These are phyloP conservation scores for Cyberlindnera mrakii DNA, from an alignment of 805 yeast species.

Conservation along the genomic window DNA sequence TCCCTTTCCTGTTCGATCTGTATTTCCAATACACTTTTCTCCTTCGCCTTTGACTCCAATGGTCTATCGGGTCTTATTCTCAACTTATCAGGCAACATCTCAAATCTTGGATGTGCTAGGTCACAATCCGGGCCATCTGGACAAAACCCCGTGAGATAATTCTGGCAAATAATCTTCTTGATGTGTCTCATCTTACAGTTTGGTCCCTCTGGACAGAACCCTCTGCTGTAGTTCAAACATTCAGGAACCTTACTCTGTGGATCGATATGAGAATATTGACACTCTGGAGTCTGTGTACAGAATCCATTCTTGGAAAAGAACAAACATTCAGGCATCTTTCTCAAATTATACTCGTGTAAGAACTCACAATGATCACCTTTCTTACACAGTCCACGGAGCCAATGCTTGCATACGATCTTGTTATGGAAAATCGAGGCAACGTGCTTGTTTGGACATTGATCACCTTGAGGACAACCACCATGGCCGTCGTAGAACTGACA, in stretches of 20 bases:
- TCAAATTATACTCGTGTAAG: conserved; percentile 86
- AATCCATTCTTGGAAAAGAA: conserved; percentile 74
- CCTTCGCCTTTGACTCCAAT: conserved; percentile 8
- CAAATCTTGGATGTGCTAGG: conserved; percentile 78
- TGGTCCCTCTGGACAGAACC: conserved; percentile 92
- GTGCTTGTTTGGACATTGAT: conserved; percentile 83
- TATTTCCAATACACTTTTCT: conserved; percentile 21
- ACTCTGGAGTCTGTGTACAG: conserved; percentile 91
- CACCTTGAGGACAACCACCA: conserved; percentile 78
- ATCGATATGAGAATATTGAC: conserved; percentile 87
- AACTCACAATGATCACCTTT: conserved; percentile 96
- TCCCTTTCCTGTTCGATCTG: conserved; percentile 23
- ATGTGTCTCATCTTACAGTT: conserved; percentile 77
- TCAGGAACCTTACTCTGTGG: conserved; percentile 85
- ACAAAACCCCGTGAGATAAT: conserved; percentile 85
- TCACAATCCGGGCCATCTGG: conserved; percentile 75
- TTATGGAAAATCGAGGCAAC: conserved; percentile 58
- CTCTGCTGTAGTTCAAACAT: conserved; percentile 76
- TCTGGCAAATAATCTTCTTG: conserved; percentile 67
- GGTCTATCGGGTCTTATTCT: conserved; percentile 30
- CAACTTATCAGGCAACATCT: conserved; percentile 35
- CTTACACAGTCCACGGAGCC: conserved; percentile 96
- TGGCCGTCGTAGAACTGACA: conserved; percentile 69
- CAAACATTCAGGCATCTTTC: conserved; percentile 96
- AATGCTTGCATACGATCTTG: conserved; percentile 93